Evolutionary conservation across 2,329 filamentous ascomycete species (phyloP).

Genomic region (Sporothrix humicola): DNA sequence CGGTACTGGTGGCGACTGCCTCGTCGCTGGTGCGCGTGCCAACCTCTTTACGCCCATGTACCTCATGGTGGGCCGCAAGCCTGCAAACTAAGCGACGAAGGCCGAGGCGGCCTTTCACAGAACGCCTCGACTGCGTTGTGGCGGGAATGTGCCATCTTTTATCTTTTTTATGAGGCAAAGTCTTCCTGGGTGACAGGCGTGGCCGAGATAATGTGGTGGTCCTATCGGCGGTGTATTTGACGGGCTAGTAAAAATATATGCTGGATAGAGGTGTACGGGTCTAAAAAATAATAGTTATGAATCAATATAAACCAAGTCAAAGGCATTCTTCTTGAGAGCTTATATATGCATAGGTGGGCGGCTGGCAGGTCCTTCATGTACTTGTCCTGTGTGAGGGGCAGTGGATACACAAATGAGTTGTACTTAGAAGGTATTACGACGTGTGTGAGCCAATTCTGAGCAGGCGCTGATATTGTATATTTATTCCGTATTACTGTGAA

Average conservation of each 20-base stretch:
- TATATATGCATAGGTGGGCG: not conserved
- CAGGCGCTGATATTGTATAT: no score
- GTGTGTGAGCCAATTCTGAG: no score
- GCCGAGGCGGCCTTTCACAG: no score
- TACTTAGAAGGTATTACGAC: no score
- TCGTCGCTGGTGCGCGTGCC: constrained; percentile 84
- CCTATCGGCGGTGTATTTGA: constrained; percentile 12
- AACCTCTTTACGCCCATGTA: constrained; percentile 99
- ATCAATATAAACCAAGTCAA: not conserved
- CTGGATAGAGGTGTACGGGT: not conserved
- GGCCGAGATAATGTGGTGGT: constrained; percentile 34
- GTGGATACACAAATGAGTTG: no score
- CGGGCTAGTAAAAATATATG: not conserved
- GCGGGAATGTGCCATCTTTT: no score
- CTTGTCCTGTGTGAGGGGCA: no score
- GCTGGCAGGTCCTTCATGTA: no score
- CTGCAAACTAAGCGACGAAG: constrained; percentile 49
- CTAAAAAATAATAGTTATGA: constrained; percentile 23
- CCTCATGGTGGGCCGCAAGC: constrained; percentile 92
- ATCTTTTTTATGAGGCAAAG: not conserved
- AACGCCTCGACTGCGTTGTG: no score
- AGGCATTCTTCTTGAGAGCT: not conserved
- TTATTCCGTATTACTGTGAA: no score
- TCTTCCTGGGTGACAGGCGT: not conserved
- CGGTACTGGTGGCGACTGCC: constrained; percentile 77